Evolutionary conservation across 2,329 filamentous ascomycete genomes (phyloP).

Genomic region (Raffaelea arxii): DNA sequence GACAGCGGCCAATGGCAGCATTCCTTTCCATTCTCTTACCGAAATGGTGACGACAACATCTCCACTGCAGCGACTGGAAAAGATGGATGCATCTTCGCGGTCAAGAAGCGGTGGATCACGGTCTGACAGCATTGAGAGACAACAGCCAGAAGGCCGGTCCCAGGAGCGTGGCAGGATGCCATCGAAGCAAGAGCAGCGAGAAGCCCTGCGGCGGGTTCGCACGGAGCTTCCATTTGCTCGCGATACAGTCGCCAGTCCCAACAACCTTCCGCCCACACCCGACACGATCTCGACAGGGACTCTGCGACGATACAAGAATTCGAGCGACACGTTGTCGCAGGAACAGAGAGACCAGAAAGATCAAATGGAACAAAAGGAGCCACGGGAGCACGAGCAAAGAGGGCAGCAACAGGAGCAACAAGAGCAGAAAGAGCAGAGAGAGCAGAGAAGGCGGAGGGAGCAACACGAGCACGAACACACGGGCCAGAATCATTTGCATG

Average conservation of each 20-base stretch:
- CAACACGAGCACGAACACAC: background rate
- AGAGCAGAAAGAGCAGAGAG: constrained; percentile 10
- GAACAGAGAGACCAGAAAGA: constrained; percentile 18
- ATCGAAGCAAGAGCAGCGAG: constrained; percentile 36
- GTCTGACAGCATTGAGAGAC: constrained; percentile 19
- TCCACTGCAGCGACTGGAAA: constrained; percentile 42
- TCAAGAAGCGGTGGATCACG: constrained; percentile 20
- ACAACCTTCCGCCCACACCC: constrained; percentile 45
- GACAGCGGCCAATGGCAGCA: too few species aligned
- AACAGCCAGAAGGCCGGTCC: constrained; percentile 12
- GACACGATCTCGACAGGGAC: constrained; percentile 51
- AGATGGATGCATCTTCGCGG: constrained; percentile 23
- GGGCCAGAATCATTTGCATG: too few species aligned
- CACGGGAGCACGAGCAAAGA: too few species aligned
- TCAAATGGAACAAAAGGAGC: constrained; percentile 22
- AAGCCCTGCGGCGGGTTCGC: constrained; percentile 36
- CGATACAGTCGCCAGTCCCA: constrained; percentile 30
- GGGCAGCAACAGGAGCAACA: too few species aligned
- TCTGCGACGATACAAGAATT: constrained; percentile 38
- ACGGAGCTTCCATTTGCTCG: constrained; percentile 33
- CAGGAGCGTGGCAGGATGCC: constrained; percentile 16
- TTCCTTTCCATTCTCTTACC: constrained; percentile 30
- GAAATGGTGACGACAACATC: constrained; percentile 34
- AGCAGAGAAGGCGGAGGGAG: constrained; percentile 1
- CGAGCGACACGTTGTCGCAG: constrained; percentile 35